Conservation (phyloP, 2,329 filamentous ascomycete species). For the Penicillium decumbens region DNA sequence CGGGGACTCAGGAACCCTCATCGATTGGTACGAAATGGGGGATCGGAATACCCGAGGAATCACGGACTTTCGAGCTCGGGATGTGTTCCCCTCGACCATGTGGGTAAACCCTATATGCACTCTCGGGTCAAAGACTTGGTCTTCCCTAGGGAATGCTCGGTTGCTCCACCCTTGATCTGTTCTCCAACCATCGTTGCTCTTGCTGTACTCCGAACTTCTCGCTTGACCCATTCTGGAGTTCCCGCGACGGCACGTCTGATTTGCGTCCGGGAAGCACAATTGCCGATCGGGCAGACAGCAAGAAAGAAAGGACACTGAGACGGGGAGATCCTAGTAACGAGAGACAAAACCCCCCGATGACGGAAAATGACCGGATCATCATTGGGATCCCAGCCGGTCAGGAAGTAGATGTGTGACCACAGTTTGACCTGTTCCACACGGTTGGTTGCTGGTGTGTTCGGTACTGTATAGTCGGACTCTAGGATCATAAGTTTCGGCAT, state of each 20-base stretch:
- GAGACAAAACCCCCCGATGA: background rate
- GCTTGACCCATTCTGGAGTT: constrained; percentile 20
- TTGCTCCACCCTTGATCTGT: background rate
- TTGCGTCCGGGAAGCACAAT: constrained; percentile 11
- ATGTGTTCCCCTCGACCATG: constrained; percentile 1
- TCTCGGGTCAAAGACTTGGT: background rate
- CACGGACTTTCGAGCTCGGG: constrained; percentile 4
- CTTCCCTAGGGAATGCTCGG: background rate
- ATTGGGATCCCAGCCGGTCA: background rate
- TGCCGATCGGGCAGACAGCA: constrained; percentile 18
- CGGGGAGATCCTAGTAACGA: constrained; percentile 6
- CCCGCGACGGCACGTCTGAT: constrained; percentile 12
- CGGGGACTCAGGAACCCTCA: constrained; percentile 16
- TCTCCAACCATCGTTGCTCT: background rate
- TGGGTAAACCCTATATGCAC: background rate
- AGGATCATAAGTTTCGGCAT: too few species aligned
- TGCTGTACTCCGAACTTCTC: constrained; percentile 7
- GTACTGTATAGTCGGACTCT: too few species aligned
- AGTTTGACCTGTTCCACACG: too few species aligned
- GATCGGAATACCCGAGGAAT: constrained; percentile 15
- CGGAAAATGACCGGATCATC: background rate
- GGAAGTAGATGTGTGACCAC: background rate
- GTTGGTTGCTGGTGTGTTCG: too few species aligned
- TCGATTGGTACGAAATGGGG: constrained; percentile 1
- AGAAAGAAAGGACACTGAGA: background rate